Percentiles rank a stretch among this genome's conserved stretches.
Conservation (phyloP, 2,329 filamentous ascomycete genomes). For the Sporothrix pseudoabietina region DNA sequence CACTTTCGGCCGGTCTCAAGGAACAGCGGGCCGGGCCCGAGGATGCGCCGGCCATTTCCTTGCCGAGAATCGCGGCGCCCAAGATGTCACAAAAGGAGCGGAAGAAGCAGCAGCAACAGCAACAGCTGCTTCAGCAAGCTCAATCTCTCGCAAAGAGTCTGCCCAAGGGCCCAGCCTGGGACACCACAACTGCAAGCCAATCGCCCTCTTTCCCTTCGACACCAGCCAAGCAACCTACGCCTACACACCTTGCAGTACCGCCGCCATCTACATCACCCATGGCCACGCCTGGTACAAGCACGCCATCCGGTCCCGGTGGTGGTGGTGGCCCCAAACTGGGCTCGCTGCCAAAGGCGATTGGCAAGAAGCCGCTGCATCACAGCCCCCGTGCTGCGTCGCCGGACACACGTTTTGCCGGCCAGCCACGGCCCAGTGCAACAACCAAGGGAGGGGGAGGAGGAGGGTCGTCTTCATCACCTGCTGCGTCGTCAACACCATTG, state of each 20-base stretch:
- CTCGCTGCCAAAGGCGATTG: slow-evolving; percentile 44
- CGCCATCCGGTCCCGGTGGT: neutral
- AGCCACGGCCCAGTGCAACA: slow-evolving; percentile 46
- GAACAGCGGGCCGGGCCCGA: slow-evolving; percentile 46
- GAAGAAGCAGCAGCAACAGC: slow-evolving; percentile 70
- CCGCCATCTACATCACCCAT: slow-evolving; percentile 1
- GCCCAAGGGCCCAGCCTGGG: slow-evolving; percentile 35
- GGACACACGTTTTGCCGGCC: slow-evolving; percentile 64
- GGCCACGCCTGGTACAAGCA: neutral
- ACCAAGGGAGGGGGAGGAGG: too few species aligned
- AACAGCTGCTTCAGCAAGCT: slow-evolving; percentile 62
- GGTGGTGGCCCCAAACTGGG: slow-evolving; percentile 46
- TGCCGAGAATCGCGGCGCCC: slow-evolving; percentile 44
- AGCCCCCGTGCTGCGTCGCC: slow-evolving; percentile 58
- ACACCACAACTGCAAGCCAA: slow-evolving; percentile 40
- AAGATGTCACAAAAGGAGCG: slow-evolving; percentile 92
- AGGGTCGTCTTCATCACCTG: slow-evolving; percentile 24
- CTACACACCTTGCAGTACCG: slow-evolving; percentile 14
- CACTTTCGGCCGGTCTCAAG: slow-evolving; percentile 57
- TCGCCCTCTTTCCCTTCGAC: slow-evolving; percentile 31
- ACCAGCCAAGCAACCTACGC: slow-evolving; percentile 12
- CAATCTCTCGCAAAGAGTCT: slow-evolving; percentile 45
- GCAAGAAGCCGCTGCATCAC: slow-evolving; percentile 44
- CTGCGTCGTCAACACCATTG: slow-evolving; percentile 41
- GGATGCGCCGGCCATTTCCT: slow-evolving; percentile 25